A percentile compares a stretch with the other conserved stretches of the same genome.
Evolutionary conservation across 768 basidiomycete species (phyloP).

Genomic region (Psilocybe tampanensis): DNA sequence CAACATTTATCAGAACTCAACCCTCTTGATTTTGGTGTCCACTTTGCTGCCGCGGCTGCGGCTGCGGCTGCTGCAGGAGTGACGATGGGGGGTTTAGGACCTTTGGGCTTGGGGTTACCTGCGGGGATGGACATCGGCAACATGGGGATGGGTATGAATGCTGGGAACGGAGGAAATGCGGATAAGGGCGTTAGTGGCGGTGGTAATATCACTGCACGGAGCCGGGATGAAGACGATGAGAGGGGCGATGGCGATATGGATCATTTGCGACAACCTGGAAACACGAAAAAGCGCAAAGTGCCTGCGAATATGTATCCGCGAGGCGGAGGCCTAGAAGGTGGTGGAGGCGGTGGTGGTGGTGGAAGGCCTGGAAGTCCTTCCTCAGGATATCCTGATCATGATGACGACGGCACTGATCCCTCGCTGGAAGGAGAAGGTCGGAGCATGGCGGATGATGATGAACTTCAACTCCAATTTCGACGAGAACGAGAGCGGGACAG

Average conservation of each 20-base stretch:
- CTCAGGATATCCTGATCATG: slow-evolving; percentile 12
- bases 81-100: slow-evolving; percentile 22
- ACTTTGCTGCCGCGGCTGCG: slow-evolving; percentile 27
- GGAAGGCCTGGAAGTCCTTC: slow-evolving; percentile 17
- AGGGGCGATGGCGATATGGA: slow-evolving; percentile 60
- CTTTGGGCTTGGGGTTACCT: slow-evolving; percentile 18
- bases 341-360: slow-evolving; percentile 11
- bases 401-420: slow-evolving; percentile 15
- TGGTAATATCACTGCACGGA: slow-evolving; percentile 8
- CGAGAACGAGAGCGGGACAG: slow-evolving; percentile 17
- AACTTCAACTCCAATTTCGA: slow-evolving; percentile 17
- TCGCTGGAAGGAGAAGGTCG: slow-evolving; percentile 5
- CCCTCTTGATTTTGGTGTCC: slow-evolving; percentile 29
- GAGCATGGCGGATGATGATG: slow-evolving; percentile 3
- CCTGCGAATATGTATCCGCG: slow-evolving; percentile 63
- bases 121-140: slow-evolving; percentile 15
- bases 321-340: slow-evolving; percentile 20
- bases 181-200: slow-evolving; percentile 1
- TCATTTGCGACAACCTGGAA: slow-evolving; percentile 74
- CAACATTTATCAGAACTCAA: slow-evolving; percentile 23
- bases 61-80: slow-evolving; percentile 29
- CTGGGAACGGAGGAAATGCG: neutral
- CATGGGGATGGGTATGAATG: neutral
- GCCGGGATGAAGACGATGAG: slow-evolving; percentile 50
- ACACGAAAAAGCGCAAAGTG: slow-evolving; percentile 89